Percentiles rank a stretch among this genome's conserved stretches.
Conservation (phyloP, 2,329 filamentous ascomycete species). For the Arthroderma sp. region DNA sequence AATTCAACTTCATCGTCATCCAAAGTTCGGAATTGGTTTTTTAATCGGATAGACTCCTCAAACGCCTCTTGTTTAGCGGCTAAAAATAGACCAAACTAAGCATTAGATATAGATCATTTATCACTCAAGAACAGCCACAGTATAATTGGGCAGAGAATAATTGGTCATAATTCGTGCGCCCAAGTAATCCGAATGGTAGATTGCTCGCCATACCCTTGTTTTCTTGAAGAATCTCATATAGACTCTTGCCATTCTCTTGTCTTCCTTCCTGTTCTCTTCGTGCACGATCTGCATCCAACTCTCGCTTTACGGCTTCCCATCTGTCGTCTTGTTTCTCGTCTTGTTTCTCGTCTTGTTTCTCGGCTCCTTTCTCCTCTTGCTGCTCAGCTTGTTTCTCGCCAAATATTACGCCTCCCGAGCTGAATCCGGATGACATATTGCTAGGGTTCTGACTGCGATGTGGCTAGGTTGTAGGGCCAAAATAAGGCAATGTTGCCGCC, state of each 20-base stretch:
- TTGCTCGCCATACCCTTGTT: conserved; percentile 32
- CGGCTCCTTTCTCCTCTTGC: conserved; percentile 30
- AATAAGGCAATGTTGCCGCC: too few species aligned
- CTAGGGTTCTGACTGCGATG: too few species aligned
- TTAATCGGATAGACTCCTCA: conserved; percentile 37
- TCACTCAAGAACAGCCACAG: too few species aligned
- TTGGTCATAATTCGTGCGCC: neutral
- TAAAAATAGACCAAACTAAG: conserved; percentile 7
- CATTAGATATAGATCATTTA: too few species aligned
- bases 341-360: conserved; percentile 19
- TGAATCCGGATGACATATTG: conserved; percentile 34
- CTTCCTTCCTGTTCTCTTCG: conserved; percentile 37
- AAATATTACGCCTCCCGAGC: conserved; percentile 28
- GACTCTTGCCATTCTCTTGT: conserved; percentile 38
- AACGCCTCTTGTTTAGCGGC: conserved; percentile 40
- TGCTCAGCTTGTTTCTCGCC: conserved; percentile 19
- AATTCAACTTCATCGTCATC: conserved; percentile 41
- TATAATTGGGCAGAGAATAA: too few species aligned
- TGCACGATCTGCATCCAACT: conserved; percentile 34
- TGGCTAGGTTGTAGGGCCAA: too few species aligned
- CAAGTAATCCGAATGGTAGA: neutral
- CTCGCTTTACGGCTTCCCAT: conserved; percentile 31
- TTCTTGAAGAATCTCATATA: conserved; percentile 35
- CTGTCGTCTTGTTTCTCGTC: conserved; percentile 26
- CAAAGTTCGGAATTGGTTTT: conserved; percentile 39